Percentiles rank a stretch among this genome's conserved stretches.
Evolutionary conservation across 768 basidiomycete genomes (phyloP).

Genomic region (Lentinula sp.): DNA sequence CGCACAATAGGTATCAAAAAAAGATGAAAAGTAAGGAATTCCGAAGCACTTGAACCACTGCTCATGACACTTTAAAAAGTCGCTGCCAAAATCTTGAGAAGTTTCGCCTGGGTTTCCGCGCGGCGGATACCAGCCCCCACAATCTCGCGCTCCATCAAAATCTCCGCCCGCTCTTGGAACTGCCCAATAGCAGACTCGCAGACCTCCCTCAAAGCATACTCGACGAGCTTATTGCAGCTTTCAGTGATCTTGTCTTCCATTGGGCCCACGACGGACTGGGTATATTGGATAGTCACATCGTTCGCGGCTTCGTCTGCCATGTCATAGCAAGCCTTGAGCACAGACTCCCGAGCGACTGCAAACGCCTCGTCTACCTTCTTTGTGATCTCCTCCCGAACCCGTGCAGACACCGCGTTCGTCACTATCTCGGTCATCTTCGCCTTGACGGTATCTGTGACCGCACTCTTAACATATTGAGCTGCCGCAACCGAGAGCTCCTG

Average conservation of each 20-base stretch:
- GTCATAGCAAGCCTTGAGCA: not conserved
- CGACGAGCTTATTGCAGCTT: not conserved
- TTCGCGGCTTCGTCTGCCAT: not conserved
- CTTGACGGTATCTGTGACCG: not conserved
- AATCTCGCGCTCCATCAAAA: slow-evolving; percentile 4
- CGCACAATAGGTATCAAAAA: too few relatives aligned
- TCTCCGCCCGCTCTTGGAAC: slow-evolving; percentile 3
- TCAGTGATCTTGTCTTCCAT: not conserved
- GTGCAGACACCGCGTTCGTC: not conserved
- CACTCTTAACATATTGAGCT: not conserved
- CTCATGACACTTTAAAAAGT: not conserved
- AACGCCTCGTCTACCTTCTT: not conserved
- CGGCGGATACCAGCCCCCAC: not conserved
- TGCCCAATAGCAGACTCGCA: not conserved
- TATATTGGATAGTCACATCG: not conserved
- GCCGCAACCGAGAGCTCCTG: not conserved
- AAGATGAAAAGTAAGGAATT: too few relatives aligned
- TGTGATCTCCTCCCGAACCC: not conserved
- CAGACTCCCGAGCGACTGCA: not conserved
- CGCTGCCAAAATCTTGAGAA: not conserved
- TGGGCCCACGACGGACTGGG: not conserved
- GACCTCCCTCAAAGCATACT: not conserved
- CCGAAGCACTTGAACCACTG: too few relatives aligned
- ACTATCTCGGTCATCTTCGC: not conserved
- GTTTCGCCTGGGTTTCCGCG: not conserved